A percentile compares a stretch with the other conserved stretches of the same genome.
Conservation (phyloP, 2,329 filamentous ascomycete species). For the Orbilia brochopaga region DNA sequence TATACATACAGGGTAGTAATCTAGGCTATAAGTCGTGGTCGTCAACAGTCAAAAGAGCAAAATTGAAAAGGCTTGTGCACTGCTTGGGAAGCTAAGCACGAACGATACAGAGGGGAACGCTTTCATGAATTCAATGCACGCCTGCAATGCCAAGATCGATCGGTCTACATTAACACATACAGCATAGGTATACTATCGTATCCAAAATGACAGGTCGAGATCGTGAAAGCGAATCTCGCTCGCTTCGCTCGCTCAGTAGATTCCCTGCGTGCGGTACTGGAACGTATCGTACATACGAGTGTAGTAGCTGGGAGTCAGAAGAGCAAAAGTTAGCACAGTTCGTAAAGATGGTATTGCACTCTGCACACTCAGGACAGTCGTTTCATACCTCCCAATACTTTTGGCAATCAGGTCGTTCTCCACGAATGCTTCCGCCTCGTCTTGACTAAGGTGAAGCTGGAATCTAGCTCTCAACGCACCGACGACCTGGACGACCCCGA, state of each 20-base stretch:
- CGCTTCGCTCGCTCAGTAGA: constrained; percentile 66
- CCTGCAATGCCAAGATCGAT: constrained; percentile 44
- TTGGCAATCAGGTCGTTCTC: constrained; percentile 80
- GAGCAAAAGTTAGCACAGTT: constrained; percentile 28
- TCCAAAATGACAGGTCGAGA: constrained; percentile 20
- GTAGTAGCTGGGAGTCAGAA: constrained; percentile 24
- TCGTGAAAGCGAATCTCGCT: background rate
- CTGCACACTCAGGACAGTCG: constrained; percentile 22
- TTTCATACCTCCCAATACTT: constrained; percentile 75
- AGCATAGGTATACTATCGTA: constrained; percentile 19
- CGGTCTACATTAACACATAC: constrained; percentile 32
- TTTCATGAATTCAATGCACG: too few relatives aligned
- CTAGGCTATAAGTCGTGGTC: background rate
- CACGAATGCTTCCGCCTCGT: constrained; percentile 80
- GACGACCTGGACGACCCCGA: constrained; percentile 74
- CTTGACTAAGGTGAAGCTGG: constrained; percentile 79
- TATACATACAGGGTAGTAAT: background rate
- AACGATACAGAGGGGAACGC: constrained; percentile 27
- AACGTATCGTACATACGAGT: constrained; percentile 73
- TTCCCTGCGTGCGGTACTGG: constrained; percentile 85
- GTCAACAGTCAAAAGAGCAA: background rate
- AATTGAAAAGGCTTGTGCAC: background rate
- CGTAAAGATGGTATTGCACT: constrained; percentile 28
- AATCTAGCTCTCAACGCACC: constrained; percentile 74
- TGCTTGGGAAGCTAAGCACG: background rate